These are phyloP conservation scores for Cylindrodendrum hubeiense DNA, from an alignment of 2,329 filamentous ascomycete species.

Conservation along the genomic window DNA sequence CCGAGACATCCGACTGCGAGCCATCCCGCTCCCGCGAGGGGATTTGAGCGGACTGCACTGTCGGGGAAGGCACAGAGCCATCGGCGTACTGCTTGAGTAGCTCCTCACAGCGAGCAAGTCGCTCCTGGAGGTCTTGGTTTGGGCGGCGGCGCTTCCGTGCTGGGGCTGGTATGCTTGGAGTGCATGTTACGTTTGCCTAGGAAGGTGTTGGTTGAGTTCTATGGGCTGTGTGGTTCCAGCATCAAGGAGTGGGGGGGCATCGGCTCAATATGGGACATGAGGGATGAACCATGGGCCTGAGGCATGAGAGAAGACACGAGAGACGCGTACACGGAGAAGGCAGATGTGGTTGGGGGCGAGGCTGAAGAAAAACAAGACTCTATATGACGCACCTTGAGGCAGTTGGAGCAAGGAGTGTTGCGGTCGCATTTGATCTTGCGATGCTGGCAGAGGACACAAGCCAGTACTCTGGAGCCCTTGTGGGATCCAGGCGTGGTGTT, in stretches of 20 bases:
- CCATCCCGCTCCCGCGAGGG: constrained; percentile 37
- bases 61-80: constrained; percentile 46
- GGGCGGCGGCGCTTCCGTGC: constrained; percentile 70
- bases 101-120: constrained; percentile 69
- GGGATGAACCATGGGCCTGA: constrained; percentile 3
- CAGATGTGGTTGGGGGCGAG: not conserved
- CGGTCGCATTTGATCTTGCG: constrained; percentile 74
- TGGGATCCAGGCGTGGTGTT: constrained; percentile 43
- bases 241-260: not conserved
- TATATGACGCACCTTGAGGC: constrained; percentile 63
- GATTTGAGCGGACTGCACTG: constrained; percentile 31
- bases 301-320: constrained; percentile 2
- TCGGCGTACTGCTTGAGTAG: constrained; percentile 68
- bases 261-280: not conserved
- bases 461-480: constrained; percentile 62
- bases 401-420: constrained; percentile 70
- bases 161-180: constrained; percentile 70
- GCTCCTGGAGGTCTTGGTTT: constrained; percentile 72
- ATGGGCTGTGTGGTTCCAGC: constrained; percentile 21
- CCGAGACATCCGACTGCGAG: constrained; percentile 42
- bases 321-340: not conserved
- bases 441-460: constrained; percentile 70
- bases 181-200: constrained; percentile 70
- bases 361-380: constrained; percentile 1
- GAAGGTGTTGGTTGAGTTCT: no score